phyloP scores from a whole-genome alignment of 768 basidiomycete genomes.

The Psilocybe tampanensis region DNA sequence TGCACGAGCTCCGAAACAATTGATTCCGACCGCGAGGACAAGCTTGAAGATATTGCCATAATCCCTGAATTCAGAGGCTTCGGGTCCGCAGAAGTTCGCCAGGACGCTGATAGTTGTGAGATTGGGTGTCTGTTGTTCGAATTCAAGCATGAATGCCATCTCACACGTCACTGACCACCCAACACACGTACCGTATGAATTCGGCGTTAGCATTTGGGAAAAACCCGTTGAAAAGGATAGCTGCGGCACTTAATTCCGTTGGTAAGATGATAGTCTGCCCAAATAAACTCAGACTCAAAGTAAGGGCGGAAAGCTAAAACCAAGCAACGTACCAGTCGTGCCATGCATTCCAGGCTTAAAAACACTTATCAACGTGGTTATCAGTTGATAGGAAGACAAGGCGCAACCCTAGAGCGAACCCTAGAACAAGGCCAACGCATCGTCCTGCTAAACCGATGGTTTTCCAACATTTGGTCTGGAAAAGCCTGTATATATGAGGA shows the following conservation, averaged over 20 bases:
- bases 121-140: constrained; percentile 8
- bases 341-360: constrained; percentile 36
- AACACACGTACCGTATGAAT: constrained; percentile 5
- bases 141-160: neutral
- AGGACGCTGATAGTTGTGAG: constrained; percentile 13
- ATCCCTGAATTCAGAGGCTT: neutral
- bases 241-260: constrained; percentile 18
- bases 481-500: neutral
- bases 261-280: constrained; percentile 13
- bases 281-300: neutral
- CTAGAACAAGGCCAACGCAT: constrained; percentile 37
- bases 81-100: neutral
- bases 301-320: neutral
- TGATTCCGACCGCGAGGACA: constrained; percentile 15
- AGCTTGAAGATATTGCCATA: constrained; percentile 3
- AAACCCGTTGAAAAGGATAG: constrained; percentile 18
- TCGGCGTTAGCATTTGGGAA: constrained; percentile 7
- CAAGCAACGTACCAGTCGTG: constrained; percentile 17
- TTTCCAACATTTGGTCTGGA: constrained; percentile 28
- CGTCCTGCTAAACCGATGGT: constrained; percentile 27
- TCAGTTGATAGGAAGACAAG: constrained; percentile 20
- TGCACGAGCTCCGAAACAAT: constrained; percentile 40
- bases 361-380: constrained; percentile 26
- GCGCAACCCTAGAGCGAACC: constrained; percentile 38
- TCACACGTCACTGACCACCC: neutral